These are phyloP conservation scores for Hanseniaspora gamundiae DNA, from an alignment of 1,139 yeast genomes.

Conservation along the genomic window DNA sequence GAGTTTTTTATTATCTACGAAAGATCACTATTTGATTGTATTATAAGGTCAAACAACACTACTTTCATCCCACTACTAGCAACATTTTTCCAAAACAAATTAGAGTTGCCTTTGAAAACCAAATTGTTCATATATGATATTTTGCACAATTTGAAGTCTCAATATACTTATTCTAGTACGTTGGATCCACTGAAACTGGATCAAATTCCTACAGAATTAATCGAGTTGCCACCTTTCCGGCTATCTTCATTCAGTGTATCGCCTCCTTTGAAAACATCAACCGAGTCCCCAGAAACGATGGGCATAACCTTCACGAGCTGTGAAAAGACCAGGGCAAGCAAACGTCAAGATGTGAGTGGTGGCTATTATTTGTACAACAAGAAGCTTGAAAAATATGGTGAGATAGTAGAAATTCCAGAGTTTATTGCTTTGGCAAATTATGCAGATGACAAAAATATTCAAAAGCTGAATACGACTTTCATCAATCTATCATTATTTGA, in stretches of 20 bases:
- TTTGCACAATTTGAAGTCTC: constrained; percentile 40
- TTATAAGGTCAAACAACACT: constrained; percentile 8
- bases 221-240: constrained; percentile 22
- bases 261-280: background rate
- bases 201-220: constrained; percentile 14
- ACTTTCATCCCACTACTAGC: background rate
- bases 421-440: background rate
- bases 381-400: background rate
- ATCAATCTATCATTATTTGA: background rate
- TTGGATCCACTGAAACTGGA: constrained; percentile 5
- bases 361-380: background rate
- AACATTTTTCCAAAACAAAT: constrained; percentile 13
- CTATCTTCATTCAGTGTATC: constrained; percentile 21
- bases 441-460: background rate
- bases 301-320: background rate
- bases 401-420: background rate
- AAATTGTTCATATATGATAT: constrained; percentile 54
- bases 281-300: background rate
- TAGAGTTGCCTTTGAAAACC: constrained; percentile 34
- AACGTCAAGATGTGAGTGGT: too few relatives aligned
- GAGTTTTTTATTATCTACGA: constrained; percentile 22
- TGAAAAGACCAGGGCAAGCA: background rate
- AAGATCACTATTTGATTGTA: constrained; percentile 15
- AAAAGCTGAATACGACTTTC: background rate
- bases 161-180: constrained; percentile 15